Base-by-base conservation (phyloP, 331 rosid genomes). In the Acacia pycnantha region DNA sequence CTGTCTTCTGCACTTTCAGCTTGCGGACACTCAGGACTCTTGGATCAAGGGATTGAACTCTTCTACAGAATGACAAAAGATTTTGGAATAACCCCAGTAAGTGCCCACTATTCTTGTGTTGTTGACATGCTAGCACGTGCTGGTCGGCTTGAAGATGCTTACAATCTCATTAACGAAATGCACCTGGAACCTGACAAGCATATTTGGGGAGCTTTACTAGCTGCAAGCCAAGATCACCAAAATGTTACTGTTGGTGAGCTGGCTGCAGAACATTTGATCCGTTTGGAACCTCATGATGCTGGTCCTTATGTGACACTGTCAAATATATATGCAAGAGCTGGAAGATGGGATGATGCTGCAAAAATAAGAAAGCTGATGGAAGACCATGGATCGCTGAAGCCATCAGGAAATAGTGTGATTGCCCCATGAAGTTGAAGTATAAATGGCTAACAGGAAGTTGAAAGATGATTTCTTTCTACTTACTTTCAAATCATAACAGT, bases 121-220 rank as follows among this genome's bases (percentile, higher is more conserved):
- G 85, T 86, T 46, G 90, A 87, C 82, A 85, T 90, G 87, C 78
- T 90, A 3, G 76, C 84, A 8, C 91, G 83, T 11, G 86, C 83
- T 19, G 88, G 87, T 61, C 81, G 78, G 73, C 85, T 87, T 44
- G 86, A 85, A 84, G 89, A 86, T 70, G 93, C 91, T 64, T 84
- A 73, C 56, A 73, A 56, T 74, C 86, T 87, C 65, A 88, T 87
- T 44, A 56, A 82, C 29, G 65, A 33, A 41, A 74, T 87, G 89
- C 88, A 88, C 14, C 11, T 79, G 72, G 82, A 74, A 58, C 87
- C 88, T 56, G 78, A 87, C 83, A 84, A 86, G 51, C 78, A 78
- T 86, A 68, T 87, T 48, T 87, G 87, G 93, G 91, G 91, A 37
- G 89, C 93, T 82, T 71, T 89, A 29, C 85, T 87, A 40, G 86